Conservation (phyloP, 768 basidiomycete genomes). For the Auricularia auricula-judae region DNA sequence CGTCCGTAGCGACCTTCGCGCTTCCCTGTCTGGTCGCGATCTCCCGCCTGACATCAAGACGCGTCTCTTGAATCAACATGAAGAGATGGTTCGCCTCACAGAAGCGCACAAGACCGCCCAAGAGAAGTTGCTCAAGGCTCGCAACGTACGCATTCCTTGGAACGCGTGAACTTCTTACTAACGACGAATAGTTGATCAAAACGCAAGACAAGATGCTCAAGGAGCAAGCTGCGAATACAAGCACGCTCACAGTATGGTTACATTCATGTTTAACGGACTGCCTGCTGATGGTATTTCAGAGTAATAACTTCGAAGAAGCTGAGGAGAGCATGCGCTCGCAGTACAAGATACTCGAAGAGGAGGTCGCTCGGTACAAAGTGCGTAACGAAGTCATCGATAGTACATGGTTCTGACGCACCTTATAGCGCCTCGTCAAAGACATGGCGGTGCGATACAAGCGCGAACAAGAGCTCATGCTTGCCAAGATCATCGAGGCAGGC, state of each 20-base stretch:
- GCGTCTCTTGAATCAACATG: slow-evolving; percentile 62
- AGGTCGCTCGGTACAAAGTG: slow-evolving; percentile 35
- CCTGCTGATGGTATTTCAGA: slow-evolving; percentile 3
- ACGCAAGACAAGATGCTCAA: slow-evolving; percentile 83
- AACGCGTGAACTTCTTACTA: no score
- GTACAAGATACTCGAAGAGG: slow-evolving; percentile 55
- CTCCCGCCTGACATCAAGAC: slow-evolving; percentile 75
- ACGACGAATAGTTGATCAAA: slow-evolving; percentile 58
- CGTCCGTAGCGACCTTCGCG: slow-evolving; percentile 55
- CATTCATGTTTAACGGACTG: background rate
- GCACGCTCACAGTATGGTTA: slow-evolving; percentile 35
- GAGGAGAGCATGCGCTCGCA: slow-evolving; percentile 55
- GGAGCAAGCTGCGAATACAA: slow-evolving; percentile 59
- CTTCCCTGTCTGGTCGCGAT: slow-evolving; percentile 65
- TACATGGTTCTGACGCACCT: background rate
- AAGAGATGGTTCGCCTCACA: slow-evolving; percentile 61
- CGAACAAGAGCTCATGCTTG: slow-evolving; percentile 76
- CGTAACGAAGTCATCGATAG: slow-evolving; percentile 14
- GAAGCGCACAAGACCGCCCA: slow-evolving; percentile 58
- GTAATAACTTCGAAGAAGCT: slow-evolving; percentile 61
- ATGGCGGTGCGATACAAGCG: slow-evolving; percentile 47
- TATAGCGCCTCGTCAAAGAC: slow-evolving; percentile 41
- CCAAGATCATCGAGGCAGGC: slow-evolving; percentile 59
- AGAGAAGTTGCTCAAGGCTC: slow-evolving; percentile 74
- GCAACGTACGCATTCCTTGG: slow-evolving; percentile 34